Evolutionary conservation across 208 protist species (phyloP), one percentile per base, ranked within the genome.

Genomic region (Crithidia brevicula): DNA sequence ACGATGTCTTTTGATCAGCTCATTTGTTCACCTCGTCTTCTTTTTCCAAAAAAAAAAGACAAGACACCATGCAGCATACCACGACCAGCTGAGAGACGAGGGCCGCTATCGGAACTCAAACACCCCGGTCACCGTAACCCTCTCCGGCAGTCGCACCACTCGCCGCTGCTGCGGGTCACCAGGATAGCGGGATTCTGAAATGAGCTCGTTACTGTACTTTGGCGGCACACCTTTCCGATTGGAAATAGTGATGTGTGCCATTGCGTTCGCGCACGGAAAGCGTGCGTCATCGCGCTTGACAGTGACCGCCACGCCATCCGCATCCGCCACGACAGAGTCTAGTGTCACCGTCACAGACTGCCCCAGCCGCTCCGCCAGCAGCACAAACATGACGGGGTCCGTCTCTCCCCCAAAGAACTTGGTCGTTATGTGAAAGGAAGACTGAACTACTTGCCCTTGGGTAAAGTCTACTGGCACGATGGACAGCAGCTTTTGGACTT

Each of bases 141-240:
- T 43, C 11, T 36, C 34, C 4, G 66, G 64, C 0, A 83, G 28
- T 23, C 20, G 69, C 52, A 53, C 27, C 51, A 62, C 57, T 25
- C 18, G 53, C 10, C 64, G 63, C 33, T 73, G n/a, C 11, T 16
- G 13, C 8, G 61, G 46, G 36, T 71, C 36, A 16, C 64, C 59
- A 15, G 68, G 60, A n/a, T 74, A 72, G 16, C 22, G 16, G 28
- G 28, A 50, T 3, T 42, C 51, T 20, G 69, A 71, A 33, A 88
- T 51, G 25, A 90, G 79, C 30, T 74, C 76, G 56, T 85, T 90
- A 63, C 85, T 90, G 75, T 90, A 90, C 58, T 81, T 84, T 16
- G 85, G 67, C 5, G 78, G 78, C 13, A 90, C 65, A 7, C 85
- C 85, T 20, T 52, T 38, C 1, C 58, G 67, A 62, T 81, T 87